Evolutionary conservation across 257 asterid species (phyloP).

Genomic region (Anisodus tanguticus): DNA sequence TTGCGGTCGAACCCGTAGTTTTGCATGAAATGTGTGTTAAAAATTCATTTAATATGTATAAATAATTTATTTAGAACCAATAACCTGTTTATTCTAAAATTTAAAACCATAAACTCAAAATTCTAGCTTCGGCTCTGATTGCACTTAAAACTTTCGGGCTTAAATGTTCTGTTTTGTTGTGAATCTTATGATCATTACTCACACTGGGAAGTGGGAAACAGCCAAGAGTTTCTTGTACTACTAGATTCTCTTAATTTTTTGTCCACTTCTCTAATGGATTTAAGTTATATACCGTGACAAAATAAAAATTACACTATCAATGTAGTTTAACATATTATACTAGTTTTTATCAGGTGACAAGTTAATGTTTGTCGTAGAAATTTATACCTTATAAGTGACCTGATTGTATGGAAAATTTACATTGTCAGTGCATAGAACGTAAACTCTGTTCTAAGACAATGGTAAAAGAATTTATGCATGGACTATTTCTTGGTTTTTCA

Average conservation of each 20-base stretch:
- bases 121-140: neutral
- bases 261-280: neutral
- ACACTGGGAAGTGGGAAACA: neutral
- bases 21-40: no score
- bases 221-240: neutral
- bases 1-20: no score
- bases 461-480: neutral
- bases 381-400: neutral
- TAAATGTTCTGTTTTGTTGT: neutral
- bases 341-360: neutral
- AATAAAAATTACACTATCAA: neutral
- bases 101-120: neutral
- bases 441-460: neutral
- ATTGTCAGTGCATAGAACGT: neutral
- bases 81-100: no score
- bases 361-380: neutral
- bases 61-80: no score
- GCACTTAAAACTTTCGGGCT: neutral
- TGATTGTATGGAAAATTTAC: neutral
- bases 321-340: neutral
- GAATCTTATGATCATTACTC: conserved; percentile 1
- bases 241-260: neutral
- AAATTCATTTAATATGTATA: no score
- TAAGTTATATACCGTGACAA: neutral
- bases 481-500: neutral